Evolutionary conservation across 2,329 filamentous ascomycete genomes (phyloP), one percentile per base, ranked within the genome.

Genomic region (Aspergillus unguis): DNA sequence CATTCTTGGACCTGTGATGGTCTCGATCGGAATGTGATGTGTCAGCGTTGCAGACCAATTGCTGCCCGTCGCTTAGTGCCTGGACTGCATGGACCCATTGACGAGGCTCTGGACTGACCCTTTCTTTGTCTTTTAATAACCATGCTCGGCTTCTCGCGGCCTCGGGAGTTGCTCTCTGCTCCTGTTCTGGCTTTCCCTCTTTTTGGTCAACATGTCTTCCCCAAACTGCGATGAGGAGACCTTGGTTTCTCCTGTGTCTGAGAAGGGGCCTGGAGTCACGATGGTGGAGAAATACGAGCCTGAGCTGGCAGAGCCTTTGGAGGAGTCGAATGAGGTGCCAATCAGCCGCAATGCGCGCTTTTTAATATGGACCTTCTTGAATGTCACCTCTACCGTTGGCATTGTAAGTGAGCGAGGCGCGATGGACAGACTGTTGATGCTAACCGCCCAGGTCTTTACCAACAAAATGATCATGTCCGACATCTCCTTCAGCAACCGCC

Each of bases 401-500:
- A 62, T 61, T 37, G 60, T 62, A 55, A 44, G 59, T 26, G 4
- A n/a, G 9, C 40, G n/a, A 25, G 2, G 23, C 7, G 9, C n/a
- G n/a, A 8, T 9, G 9, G 27, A 10, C 33, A 9, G 5, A 10
- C 9, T 3, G 5, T 28, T 36, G 11, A 25, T 17, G 27, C 28
- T 33, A 25, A 36, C 45, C n/a, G 26, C 27, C 38, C 6, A 62
- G 59, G 58, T 62, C 0, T 62, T 62, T 52, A 61, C 58, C 4
- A 62, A 62, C 52, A 62, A 61, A 49, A 52, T 50, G 27, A 58
- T 62, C 29, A 53, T 62, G 36, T 57, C 57, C 5, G 49, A 61
- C 40, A 33, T 48, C 6, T 58, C 57, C 6, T 61, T 62, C 33
- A 52, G 52, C 35, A 58, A 59, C 46, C 58, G 57, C 25, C 60